These are phyloP conservation scores for Albizia julibrissin DNA, from an alignment of 306 rosid species.

Conservation along the genomic window DNA sequence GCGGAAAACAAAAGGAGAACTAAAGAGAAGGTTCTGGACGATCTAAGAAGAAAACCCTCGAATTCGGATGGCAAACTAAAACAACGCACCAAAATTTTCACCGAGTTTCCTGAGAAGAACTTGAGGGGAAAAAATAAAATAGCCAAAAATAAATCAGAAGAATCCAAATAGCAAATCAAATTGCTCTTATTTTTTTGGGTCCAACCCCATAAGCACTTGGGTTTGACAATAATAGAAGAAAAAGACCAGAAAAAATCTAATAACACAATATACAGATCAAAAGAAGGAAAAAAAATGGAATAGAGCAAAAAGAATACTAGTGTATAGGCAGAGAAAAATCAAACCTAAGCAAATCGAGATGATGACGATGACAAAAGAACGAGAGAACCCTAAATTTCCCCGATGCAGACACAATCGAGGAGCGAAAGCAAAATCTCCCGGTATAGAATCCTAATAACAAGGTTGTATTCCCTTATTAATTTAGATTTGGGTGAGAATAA, in stretches of 20 bases:
- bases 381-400: conserved; percentile 39
- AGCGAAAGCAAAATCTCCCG: conserved; percentile 35
- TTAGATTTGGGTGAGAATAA: not conserved
- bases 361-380: conserved; percentile 24
- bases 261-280: conserved; percentile 28
- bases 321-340: conserved; percentile 2
- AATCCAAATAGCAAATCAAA: conserved; percentile 43
- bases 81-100: conserved; percentile 72
- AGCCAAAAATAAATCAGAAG: conserved; percentile 32
- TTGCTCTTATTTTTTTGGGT: conserved; percentile 1
- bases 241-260: not conserved
- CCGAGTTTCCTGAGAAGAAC: conserved; percentile 55
- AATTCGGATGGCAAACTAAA: conserved; percentile 74
- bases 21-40: not conserved
- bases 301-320: not conserved
- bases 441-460: conserved; percentile 42
- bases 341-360: conserved; percentile 9
- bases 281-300: not conserved
- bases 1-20: not conserved
- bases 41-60: conserved; percentile 68
- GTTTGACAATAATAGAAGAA: conserved; percentile 9
- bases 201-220: conserved; percentile 33
- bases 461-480: not conserved
- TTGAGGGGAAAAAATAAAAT: not conserved
- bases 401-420: conserved; percentile 39